Evolutionary conservation across 2,329 filamentous ascomycete species (phyloP).

Genomic region (Dactylellina leptospora): DNA sequence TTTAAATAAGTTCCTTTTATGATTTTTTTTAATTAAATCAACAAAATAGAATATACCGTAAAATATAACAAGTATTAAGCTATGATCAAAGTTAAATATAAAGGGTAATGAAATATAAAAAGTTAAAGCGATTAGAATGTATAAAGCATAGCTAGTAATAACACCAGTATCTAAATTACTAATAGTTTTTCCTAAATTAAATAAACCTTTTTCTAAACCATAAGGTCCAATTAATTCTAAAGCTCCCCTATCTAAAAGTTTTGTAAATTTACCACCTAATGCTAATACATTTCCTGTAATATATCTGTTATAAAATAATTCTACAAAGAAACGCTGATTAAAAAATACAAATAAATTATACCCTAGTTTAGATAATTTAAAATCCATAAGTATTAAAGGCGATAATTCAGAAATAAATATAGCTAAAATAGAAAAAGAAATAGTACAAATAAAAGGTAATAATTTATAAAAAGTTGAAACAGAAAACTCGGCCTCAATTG

Average conservation of each 20-base stretch:
- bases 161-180: constrained; percentile 27
- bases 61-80: constrained; percentile 17
- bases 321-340: constrained; percentile 59
- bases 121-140: constrained; percentile 20
- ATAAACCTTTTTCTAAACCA: constrained; percentile 52
- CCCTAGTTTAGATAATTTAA: constrained; percentile 57
- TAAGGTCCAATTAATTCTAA: constrained; percentile 59
- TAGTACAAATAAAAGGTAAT: constrained; percentile 58
- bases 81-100: constrained; percentile 14
- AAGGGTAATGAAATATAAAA: constrained; percentile 21
- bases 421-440: constrained; percentile 57
- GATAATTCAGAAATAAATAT: constrained; percentile 58
- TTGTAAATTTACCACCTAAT: constrained; percentile 60
- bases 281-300: constrained; percentile 59
- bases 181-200: constrained; percentile 19
- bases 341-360: constrained; percentile 59
- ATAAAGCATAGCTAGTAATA: constrained; percentile 25
- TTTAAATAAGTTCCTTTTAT: no score
- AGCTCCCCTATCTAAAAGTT: constrained; percentile 60
- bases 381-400: constrained; percentile 56
- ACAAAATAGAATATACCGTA: constrained; percentile 6
- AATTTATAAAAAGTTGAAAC: constrained; percentile 58
- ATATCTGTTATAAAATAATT: constrained; percentile 60
- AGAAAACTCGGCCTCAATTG: constrained; percentile 58
- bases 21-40: not conserved